phyloP scores from a whole-genome alignment of 2,329 filamentous ascomycete species.

The Aspergillus nomiae region DNA sequence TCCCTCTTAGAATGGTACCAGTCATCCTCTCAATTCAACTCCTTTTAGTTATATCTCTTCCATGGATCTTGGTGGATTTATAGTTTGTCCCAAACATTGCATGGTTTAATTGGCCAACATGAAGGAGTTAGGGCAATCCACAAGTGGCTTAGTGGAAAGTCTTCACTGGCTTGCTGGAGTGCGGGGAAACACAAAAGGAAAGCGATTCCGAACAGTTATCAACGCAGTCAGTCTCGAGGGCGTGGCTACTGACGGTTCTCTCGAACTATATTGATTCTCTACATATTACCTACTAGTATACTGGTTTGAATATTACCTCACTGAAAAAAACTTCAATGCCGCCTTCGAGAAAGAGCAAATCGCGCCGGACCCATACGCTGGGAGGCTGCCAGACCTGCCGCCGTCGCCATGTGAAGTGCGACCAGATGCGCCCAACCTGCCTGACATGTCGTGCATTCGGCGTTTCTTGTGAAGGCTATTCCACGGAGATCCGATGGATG shows the following conservation, averaged over 20 bases:
- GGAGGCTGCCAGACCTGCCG: constrained; percentile 39
- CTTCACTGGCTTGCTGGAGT: neutral
- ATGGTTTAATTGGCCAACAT: too few species aligned
- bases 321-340: neutral
- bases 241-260: neutral
- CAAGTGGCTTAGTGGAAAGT: too few species aligned
- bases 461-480: constrained; percentile 33
- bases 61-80: too few species aligned
- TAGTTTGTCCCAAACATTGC: too few species aligned
- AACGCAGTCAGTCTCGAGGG: neutral
- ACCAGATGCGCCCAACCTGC: constrained; percentile 36
- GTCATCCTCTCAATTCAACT: too few species aligned
- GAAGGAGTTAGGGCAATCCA: too few species aligned
- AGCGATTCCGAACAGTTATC: constrained; percentile 17
- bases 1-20: neutral
- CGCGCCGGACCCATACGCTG: constrained; percentile 32
- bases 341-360: constrained; percentile 7
- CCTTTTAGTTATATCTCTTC: too few species aligned
- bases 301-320: too few species aligned
- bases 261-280: neutral
- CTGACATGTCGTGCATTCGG: constrained; percentile 32
- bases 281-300: too few species aligned
- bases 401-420: constrained; percentile 40
- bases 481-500: constrained; percentile 34
- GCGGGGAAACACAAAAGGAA: constrained; percentile 8